Evolutionary conservation across 352 stramenopile genomes (phyloP).

Genomic region (Phytopythium aichiense): DNA sequence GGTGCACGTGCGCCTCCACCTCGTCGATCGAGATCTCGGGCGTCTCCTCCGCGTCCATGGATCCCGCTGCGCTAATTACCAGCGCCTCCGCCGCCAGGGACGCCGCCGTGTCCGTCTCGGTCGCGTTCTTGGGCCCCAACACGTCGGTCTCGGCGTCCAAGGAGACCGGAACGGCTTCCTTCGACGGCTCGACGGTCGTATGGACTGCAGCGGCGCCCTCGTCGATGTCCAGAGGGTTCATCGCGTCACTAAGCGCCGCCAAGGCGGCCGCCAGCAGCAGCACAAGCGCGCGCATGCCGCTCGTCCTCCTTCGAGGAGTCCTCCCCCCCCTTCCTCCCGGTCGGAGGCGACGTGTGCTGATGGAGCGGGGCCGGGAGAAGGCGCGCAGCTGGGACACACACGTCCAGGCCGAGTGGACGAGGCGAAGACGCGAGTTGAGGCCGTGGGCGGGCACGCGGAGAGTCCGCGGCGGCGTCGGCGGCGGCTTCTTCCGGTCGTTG

Average conservation of each 20-base stretch:
- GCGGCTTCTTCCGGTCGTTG: neutral
- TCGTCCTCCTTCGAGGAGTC: too few relatives aligned
- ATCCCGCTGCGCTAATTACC: neutral
- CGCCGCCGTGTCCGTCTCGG: neutral
- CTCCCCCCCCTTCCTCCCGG: neutral
- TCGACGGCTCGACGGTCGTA: neutral
- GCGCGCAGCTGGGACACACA: neutral
- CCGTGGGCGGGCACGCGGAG: neutral
- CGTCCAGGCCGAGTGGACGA: neutral
- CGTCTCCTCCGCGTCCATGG: constrained; percentile 10
- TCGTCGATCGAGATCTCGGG: constrained; percentile 71
- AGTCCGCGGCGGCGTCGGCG: neutral
- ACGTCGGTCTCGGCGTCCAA: neutral
- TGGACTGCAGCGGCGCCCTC: neutral
- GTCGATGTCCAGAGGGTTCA: constrained; percentile 8
- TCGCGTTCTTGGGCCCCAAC: neutral
- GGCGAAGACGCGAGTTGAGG: neutral
- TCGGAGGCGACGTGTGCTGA: neutral
- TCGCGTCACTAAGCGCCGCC: neutral
- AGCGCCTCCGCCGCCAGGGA: neutral
- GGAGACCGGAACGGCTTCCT: neutral
- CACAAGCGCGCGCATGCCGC: constrained; percentile 2
- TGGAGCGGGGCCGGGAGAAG: neutral
- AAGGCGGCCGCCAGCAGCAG: neutral
- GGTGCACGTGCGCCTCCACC: constrained; percentile 70